Conservation (phyloP, 768 basidiomycete genomes). For the Amanita thiersii region DNA sequence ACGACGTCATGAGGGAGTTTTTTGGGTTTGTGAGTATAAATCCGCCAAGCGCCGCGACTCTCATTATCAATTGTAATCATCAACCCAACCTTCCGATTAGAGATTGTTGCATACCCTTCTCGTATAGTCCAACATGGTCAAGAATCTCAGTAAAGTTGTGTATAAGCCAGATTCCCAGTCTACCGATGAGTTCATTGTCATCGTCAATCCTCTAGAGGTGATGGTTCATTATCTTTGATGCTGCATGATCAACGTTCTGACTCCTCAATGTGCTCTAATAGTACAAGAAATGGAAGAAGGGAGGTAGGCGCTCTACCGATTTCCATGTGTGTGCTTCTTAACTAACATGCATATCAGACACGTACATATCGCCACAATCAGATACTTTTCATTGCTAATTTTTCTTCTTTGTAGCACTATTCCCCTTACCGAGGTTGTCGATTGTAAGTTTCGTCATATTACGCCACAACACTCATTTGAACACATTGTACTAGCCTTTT, state of each 20-base stretch:
- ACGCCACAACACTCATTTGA: not conserved
- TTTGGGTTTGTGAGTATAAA: constrained; percentile 10
- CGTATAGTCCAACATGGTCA: constrained; percentile 26
- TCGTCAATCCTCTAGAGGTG: constrained; percentile 63
- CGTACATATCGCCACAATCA: constrained; percentile 35
- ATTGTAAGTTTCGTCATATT: constrained; percentile 42
- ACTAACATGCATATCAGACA: constrained; percentile 43
- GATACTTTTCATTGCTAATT: constrained; percentile 4
- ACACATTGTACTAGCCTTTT: constrained; percentile 43
- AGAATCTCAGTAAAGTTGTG: constrained; percentile 57
- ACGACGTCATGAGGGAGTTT: constrained; percentile 4
- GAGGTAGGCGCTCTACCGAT: constrained; percentile 43
- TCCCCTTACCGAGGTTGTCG: constrained; percentile 70
- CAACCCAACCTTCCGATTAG: not conserved
- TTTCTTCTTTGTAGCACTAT: constrained; percentile 41
- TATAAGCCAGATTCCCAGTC: constrained; percentile 73
- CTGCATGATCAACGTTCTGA: not conserved
- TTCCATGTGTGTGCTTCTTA: constrained; percentile 9
- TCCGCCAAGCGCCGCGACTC: too few species aligned
- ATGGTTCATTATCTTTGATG: not conserved
- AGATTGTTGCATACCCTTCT: constrained; percentile 2
- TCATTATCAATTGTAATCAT: too few species aligned
- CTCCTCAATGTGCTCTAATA: constrained; percentile 18
- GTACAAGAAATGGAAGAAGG: constrained; percentile 75
- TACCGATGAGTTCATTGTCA: constrained; percentile 63